phyloP scores from a whole-genome alignment of 2,329 filamentous ascomycete genomes.

The Trichoderma guizhouense region DNA sequence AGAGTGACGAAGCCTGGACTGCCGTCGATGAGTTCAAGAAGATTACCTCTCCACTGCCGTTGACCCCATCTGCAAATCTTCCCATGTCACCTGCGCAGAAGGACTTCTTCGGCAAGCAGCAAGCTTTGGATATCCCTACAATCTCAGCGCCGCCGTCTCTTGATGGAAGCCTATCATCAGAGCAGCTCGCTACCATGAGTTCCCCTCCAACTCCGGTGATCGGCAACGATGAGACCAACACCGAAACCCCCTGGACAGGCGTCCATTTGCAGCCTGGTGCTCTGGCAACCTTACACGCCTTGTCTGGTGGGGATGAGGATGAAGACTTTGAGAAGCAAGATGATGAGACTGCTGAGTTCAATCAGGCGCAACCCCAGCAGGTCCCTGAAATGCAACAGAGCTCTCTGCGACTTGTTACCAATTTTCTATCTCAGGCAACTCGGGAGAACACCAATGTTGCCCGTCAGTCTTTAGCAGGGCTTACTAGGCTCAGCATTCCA shows the following conservation, averaged over 20 bases:
- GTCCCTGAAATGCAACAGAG: constrained; percentile 50
- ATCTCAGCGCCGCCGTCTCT: constrained; percentile 81
- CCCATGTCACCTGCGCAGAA: constrained; percentile 74
- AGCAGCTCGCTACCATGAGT: constrained; percentile 79
- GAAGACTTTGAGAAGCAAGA: constrained; percentile 47
- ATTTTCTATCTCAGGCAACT: constrained; percentile 28
- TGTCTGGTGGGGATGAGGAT: constrained; percentile 62
- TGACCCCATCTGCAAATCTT: constrained; percentile 64
- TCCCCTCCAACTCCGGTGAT: constrained; percentile 81
- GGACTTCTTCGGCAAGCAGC: constrained; percentile 63
- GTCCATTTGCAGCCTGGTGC: constrained; percentile 76
- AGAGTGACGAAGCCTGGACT: constrained; percentile 41
- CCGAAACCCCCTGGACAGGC: constrained; percentile 65
- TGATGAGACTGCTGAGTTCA: constrained; percentile 44
- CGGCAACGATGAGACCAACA: constrained; percentile 50
- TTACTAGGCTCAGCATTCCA: constrained; percentile 82
- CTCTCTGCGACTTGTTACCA: constrained; percentile 48
- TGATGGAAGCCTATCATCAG: constrained; percentile 83
- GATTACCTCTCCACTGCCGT: constrained; percentile 55
- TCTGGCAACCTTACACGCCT: constrained; percentile 73
- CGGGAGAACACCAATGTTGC: constrained; percentile 26
- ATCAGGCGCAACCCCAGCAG: constrained; percentile 22
- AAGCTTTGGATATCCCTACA: constrained; percentile 64
- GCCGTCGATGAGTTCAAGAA: constrained; percentile 45
- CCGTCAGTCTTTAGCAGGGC: constrained; percentile 61